Evolutionary conservation across 805 yeast genomes (phyloP), one percentile per base, ranked within the genome.

Genomic region (Saturnispora sanitii): DNA sequence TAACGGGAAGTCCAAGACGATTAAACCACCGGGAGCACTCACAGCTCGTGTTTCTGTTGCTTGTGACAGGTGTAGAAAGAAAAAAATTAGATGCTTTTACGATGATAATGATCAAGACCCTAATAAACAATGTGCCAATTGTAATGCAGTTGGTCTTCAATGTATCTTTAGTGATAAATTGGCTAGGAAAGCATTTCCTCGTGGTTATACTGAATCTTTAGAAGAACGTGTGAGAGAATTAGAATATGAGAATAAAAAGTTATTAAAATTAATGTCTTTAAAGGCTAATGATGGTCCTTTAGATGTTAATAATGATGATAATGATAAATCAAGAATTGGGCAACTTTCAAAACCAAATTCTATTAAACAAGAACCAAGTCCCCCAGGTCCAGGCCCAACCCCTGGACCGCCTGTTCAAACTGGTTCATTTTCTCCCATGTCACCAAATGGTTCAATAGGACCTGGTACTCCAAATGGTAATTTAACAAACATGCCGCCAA

Each of bases 191-290:
- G 90, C 95, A 0, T 87, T 80, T 53, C 96, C 96, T 0, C 70
- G 94, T 55, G 96, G 96, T 0, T 87, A 87, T 53, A 87, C 96
- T 0, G 96, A 87, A 60, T 79, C 87, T 2, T 59, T 87, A 40
- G 96, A 87, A 56, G 94, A 85, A 53, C 66, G 95, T 38, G 79
- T 87, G n/a, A 67, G 95, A 37, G 92, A 82, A 54, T 66, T 88
- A 18, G 95, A 86, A 57, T 73, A 80, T 3, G 94, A 86, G 52
- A 85, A 84, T 56, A 74, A 76, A 47, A 71, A 82, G 52, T 60
- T 87, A 21, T 67, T 72, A 26, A 82, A 83, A 8, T 55, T 81
- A 35, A 53, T 83, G 31, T 81, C 77, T 44, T 57, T 78, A 42
- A 71, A 79, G 49, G 43, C 29, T 9, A n/a, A 13, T 30, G 26